Percentiles rank a stretch among this genome's conserved stretches.
phyloP scores from a whole-genome alignment of 2,329 filamentous ascomycete species.

The Epichloe sibirici region DNA sequence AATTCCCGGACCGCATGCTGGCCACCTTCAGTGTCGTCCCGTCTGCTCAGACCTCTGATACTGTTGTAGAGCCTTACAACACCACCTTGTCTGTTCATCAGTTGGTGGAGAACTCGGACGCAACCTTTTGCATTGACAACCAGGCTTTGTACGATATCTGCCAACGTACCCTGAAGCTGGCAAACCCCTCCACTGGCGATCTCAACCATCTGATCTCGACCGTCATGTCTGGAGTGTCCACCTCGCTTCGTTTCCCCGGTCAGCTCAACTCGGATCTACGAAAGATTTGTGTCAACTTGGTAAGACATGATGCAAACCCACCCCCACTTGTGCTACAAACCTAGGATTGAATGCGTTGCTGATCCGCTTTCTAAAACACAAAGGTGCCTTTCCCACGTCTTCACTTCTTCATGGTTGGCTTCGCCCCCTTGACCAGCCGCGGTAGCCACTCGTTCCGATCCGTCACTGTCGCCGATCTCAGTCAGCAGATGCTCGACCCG shows the following conservation, averaged over 20 bases:
- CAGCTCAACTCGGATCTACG: slow-evolving; percentile 99
- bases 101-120: slow-evolving; percentile 98
- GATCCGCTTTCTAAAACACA: neutral
- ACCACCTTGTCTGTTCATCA: slow-evolving; percentile 97
- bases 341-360: neutral
- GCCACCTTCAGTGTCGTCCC: slow-evolving; percentile 97
- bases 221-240: slow-evolving; percentile 99
- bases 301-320: neutral
- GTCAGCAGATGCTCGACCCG: slow-evolving; percentile 99
- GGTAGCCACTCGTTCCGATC: slow-evolving; percentile 88
- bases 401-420: slow-evolving; percentile 99
- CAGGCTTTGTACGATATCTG: slow-evolving; percentile 99
- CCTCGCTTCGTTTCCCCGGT: slow-evolving; percentile 95
- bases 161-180: slow-evolving; percentile 98
- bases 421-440: slow-evolving; percentile 84
- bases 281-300: slow-evolving; percentile 97
- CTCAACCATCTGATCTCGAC: slow-evolving; percentile 98
- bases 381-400: slow-evolving; percentile 97
- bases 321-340: no score
- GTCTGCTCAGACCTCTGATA: slow-evolving; percentile 98
- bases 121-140: slow-evolving; percentile 99
- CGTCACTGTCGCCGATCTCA: slow-evolving; percentile 92
- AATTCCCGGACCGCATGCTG: slow-evolving; percentile 99
- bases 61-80: slow-evolving; percentile 99
- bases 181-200: slow-evolving; percentile 96